Percentiles rank a stretch among this genome's conserved stretches.
These are phyloP conservation scores for Tricholoma sp. DNA, from an alignment of 768 basidiomycete genomes.

Conservation along the genomic window DNA sequence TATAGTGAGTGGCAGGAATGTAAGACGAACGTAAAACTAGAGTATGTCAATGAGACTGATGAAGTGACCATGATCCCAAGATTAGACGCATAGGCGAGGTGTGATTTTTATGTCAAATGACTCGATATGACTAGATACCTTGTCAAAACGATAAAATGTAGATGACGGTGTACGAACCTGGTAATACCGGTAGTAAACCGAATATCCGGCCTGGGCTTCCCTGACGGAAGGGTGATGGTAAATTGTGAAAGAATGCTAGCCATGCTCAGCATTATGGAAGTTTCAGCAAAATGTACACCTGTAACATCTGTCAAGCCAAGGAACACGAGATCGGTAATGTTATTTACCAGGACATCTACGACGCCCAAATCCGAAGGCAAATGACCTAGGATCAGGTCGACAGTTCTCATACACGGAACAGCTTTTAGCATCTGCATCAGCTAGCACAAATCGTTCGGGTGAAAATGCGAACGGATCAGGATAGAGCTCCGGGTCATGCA, in stretches of 20 bases:
- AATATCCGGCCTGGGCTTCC: constrained; percentile 9
- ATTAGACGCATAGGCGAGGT: not conserved
- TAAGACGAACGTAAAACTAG: too few relatives aligned
- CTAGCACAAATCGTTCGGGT: constrained; percentile 31
- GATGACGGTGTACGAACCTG: constrained; percentile 17
- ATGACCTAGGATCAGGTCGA: constrained; percentile 28
- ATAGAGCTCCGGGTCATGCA: constrained; percentile 36
- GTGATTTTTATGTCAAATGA: constrained; percentile 15
- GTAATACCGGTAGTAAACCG: constrained; percentile 27
- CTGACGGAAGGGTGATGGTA: constrained; percentile 18
- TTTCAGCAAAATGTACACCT: constrained; percentile 29
- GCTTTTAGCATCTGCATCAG: not conserved
- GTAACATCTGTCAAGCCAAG: not conserved
- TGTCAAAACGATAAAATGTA: not conserved
- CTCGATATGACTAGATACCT: constrained; percentile 18
- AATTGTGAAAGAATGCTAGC: constrained; percentile 25
- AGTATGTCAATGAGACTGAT: too few relatives aligned
- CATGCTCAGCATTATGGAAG: constrained; percentile 26
- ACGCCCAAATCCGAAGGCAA: constrained; percentile 28
- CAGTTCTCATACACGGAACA: not conserved
- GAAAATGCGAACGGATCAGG: constrained; percentile 35
- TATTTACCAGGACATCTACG: constrained; percentile 28
- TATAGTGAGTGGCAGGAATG: too few relatives aligned
- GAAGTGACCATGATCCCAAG: too few relatives aligned
- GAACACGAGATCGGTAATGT: not conserved